phyloP scores from a whole-genome alignment of 805 yeast species.

The Metschnikowia santaceciliae region DNA sequence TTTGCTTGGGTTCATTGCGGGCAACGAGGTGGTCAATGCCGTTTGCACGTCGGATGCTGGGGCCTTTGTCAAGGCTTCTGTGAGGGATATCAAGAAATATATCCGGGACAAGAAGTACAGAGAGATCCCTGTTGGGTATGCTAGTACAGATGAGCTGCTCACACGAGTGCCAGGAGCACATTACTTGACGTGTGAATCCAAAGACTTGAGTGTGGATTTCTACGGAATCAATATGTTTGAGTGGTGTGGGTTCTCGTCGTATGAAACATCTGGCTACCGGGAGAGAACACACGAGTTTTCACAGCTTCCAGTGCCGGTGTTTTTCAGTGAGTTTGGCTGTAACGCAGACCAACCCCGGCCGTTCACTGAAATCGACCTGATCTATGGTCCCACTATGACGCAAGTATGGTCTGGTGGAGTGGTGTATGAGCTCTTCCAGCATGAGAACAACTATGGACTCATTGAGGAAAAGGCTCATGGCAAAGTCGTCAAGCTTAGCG shows the following conservation, averaged over 20 bases:
- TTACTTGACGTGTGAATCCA: conserved; percentile 27
- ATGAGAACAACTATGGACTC: conserved; percentile 33
- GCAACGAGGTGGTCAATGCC: conserved; percentile 37
- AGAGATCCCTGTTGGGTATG: conserved; percentile 39
- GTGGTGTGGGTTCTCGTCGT: conserved; percentile 41
- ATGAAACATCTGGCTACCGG: conserved; percentile 33
- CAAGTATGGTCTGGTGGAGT: conserved; percentile 40
- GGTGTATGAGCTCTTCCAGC: conserved; percentile 36
- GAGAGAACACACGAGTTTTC: conserved; percentile 30
- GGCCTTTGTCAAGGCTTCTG: conserved; percentile 35
- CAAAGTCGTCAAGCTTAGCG: conserved; percentile 26
- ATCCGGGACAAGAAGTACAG: conserved; percentile 27
- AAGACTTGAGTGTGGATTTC: conserved; percentile 24
- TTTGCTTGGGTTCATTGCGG: conserved; percentile 38
- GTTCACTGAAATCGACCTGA: conserved; percentile 35
- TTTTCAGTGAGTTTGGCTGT: conserved; percentile 41
- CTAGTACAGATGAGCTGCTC: conserved; percentile 34
- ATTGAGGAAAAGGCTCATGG: conserved; percentile 28
- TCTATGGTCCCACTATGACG: conserved; percentile 31
- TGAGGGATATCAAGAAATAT: conserved; percentile 30
- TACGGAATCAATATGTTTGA: conserved; percentile 37
- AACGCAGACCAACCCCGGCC: conserved; percentile 34
- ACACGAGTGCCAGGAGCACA: conserved; percentile 26
- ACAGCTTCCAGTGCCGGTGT: conserved; percentile 32
- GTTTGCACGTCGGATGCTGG: conserved; percentile 25